phyloP scores from a whole-genome alignment of 139 green algal genomes.

The Tetraselmis striata region DNA sequence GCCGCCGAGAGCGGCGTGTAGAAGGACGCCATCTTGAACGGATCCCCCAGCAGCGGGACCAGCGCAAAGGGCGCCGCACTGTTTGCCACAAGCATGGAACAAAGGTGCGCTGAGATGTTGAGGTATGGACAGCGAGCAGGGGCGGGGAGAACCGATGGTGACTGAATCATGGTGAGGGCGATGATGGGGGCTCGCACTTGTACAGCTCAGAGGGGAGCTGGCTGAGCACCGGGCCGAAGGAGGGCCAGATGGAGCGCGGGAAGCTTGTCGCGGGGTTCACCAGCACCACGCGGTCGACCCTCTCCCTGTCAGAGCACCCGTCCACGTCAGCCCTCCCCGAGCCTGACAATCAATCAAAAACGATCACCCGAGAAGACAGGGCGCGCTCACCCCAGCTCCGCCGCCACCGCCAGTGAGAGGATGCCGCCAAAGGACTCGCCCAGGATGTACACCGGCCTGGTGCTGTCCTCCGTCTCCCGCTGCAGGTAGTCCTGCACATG shows the following conservation, averaged over 20 bases:
- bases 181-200: too few species aligned
- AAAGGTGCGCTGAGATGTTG: too few species aligned
- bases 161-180: too few species aligned
- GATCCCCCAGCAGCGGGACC: background rate
- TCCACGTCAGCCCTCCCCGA: too few species aligned
- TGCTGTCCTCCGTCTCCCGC: conserved; percentile 12
- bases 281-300: conserved; percentile 56
- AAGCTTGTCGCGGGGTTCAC: conserved; percentile 89
- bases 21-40: background rate
- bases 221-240: conserved; percentile 28
- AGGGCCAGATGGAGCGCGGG: conserved; percentile 55
- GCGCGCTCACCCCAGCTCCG: background rate
- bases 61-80: background rate
- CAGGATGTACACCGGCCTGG: conserved; percentile 78
- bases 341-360: background rate
- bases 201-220: background rate
- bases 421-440: conserved; percentile 84
- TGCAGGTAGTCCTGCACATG: conserved; percentile 26
- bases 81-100: too few species aligned
- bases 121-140: too few species aligned
- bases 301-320: background rate
- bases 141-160: too few species aligned
- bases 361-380: background rate
- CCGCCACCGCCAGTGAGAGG: conserved; percentile 63
- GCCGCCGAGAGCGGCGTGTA: background rate